Percentiles rank a stretch among this genome's conserved stretches.
Conservation (phyloP, 176 grass and related monocot genomes). For the Thalia dealbata region DNA sequence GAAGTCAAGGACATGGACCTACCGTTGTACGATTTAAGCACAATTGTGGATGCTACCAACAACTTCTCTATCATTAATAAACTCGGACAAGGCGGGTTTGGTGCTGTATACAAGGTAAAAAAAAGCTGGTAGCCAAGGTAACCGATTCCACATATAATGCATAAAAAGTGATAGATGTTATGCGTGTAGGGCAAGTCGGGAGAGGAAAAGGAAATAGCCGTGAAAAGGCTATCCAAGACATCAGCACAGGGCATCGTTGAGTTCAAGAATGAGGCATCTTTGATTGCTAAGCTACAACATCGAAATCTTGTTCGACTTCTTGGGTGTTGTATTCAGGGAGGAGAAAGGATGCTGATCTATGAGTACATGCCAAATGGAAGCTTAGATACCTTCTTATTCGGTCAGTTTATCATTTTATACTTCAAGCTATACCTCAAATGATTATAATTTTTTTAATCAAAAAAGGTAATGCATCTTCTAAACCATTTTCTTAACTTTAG, state of each 20-base stretch:
- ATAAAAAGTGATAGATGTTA: not conserved
- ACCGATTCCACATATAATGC: too few relatives aligned
- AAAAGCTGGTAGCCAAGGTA: too few relatives aligned
- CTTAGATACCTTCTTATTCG: constrained; percentile 7
- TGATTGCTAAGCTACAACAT: not conserved
- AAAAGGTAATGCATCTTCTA: not conserved
- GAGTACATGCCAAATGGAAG: constrained; percentile 10
- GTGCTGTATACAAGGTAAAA: constrained; percentile 4
- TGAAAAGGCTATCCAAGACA: constrained; percentile 7
- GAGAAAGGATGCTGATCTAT: constrained; percentile 1
- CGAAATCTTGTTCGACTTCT: constrained; percentile 2
- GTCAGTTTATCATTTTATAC: not conserved
- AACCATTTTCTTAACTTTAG: too few relatives aligned
- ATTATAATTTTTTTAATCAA: too few relatives aligned
- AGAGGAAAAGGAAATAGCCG: not conserved
- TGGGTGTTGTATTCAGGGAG: not conserved
- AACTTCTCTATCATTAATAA: constrained; percentile 1
- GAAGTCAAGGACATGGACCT: not conserved
- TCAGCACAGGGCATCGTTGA: too few relatives aligned
- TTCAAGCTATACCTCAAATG: too few relatives aligned
- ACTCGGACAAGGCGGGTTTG: constrained; percentile 10
- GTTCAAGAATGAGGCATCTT: not conserved
- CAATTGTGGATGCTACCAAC: not conserved
- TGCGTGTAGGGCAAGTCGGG: not conserved
- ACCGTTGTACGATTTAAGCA: not conserved